phyloP scores from a whole-genome alignment of 2,329 filamentous ascomycete genomes.

The Colletotrichum sp. region DNA sequence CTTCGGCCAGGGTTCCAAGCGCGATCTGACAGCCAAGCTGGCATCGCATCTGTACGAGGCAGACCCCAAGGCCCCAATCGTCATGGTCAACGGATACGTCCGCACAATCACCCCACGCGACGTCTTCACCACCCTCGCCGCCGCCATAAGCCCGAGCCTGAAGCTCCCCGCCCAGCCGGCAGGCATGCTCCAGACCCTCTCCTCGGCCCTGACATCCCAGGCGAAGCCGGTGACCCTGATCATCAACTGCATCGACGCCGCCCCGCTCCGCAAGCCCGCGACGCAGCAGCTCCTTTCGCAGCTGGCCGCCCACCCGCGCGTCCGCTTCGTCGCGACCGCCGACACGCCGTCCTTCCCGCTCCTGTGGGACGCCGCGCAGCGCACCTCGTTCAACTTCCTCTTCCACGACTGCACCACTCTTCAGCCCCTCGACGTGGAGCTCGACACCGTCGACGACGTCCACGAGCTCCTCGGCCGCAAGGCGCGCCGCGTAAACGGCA shows the following conservation, averaged over 20 bases:
- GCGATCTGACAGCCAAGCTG: slow-evolving; percentile 74
- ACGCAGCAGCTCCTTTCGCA: slow-evolving; percentile 77
- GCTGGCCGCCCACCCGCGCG: slow-evolving; percentile 73
- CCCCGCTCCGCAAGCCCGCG: slow-evolving; percentile 72
- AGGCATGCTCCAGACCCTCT: slow-evolving; percentile 71
- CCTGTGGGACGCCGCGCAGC: slow-evolving; percentile 88
- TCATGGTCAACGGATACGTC: slow-evolving; percentile 87
- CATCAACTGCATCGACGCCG: slow-evolving; percentile 86
- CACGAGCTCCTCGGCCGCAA: slow-evolving; percentile 85
- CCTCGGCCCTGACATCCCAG: slow-evolving; percentile 61
- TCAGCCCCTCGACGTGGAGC: slow-evolving; percentile 69
- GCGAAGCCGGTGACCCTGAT: slow-evolving; percentile 65
- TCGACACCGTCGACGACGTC: slow-evolving; percentile 88
- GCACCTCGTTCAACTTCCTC: slow-evolving; percentile 81
- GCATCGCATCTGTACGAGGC: slow-evolving; percentile 70
- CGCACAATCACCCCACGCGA: slow-evolving; percentile 70
- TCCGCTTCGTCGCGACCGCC: slow-evolving; percentile 79
- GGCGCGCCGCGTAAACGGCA: slow-evolving; percentile 80
- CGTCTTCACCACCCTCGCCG: slow-evolving; percentile 71
- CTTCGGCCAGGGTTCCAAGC: slow-evolving; percentile 93
- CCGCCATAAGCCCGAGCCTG: slow-evolving; percentile 59
- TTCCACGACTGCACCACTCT: slow-evolving; percentile 98
- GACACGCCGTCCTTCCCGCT: slow-evolving; percentile 88
- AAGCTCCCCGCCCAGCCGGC: slow-evolving; percentile 65
- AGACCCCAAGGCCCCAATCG: slow-evolving; percentile 62